Conservation (phyloP, 2,329 filamentous ascomycete species). For the Cytospora paraplurivora region DNA sequence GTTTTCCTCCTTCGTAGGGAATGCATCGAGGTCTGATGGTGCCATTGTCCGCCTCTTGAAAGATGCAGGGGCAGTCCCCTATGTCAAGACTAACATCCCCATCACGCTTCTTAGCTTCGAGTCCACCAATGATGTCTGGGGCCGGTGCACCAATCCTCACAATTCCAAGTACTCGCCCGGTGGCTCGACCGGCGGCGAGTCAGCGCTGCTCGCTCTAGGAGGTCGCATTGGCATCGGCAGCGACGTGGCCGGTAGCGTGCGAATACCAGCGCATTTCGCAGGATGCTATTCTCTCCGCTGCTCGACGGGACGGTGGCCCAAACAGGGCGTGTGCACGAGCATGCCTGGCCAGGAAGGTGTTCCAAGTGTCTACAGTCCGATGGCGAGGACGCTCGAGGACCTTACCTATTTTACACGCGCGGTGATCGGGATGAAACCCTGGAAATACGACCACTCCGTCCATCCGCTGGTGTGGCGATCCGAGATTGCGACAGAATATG, state of each 20-base stretch:
- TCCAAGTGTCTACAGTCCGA: constrained; percentile 85
- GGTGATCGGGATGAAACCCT: constrained; percentile 79
- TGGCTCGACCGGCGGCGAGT: constrained; percentile 85
- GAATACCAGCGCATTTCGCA: constrained; percentile 84
- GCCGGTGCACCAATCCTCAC: constrained; percentile 79
- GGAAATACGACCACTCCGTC: constrained; percentile 84
- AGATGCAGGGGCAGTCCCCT: constrained; percentile 84
- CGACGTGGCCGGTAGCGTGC: constrained; percentile 87
- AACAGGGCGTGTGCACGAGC: constrained; percentile 78
- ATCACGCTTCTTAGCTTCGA: constrained; percentile 87
- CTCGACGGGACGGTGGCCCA: constrained; percentile 88
- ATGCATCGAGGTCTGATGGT: constrained; percentile 69
- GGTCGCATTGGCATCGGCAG: constrained; percentile 88
- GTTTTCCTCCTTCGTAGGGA: constrained; percentile 72
- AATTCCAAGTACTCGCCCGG: constrained; percentile 83
- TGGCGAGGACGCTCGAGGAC: constrained; percentile 84
- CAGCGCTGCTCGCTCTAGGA: constrained; percentile 77
- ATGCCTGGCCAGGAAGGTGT: constrained; percentile 94
- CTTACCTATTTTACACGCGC: constrained; percentile 80
- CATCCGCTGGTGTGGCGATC: constrained; percentile 81
- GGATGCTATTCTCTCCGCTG: constrained; percentile 87
- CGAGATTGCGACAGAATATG: constrained; percentile 60
- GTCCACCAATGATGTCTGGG: constrained; percentile 78
- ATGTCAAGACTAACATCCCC: constrained; percentile 89
- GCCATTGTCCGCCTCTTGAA: constrained; percentile 76